Evolutionary conservation across 1,284 basidiomycete genomes (phyloP), one percentile per base, ranked within the genome.

Genomic region (Takashimella tepidaria): DNA sequence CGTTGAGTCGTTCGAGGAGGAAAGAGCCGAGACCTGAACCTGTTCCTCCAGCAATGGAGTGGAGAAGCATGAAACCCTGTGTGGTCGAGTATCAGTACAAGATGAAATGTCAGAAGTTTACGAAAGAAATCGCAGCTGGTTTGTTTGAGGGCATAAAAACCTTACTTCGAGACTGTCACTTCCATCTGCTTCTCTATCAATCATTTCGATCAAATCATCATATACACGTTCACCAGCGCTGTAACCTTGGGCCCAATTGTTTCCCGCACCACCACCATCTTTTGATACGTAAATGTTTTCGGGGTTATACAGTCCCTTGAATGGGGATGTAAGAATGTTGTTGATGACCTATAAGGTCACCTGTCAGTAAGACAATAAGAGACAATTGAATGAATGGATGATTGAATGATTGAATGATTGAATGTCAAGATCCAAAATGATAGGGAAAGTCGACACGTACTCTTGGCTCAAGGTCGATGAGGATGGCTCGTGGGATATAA

Each of bases 131-230:
- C 31, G 31, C 8, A 37, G 31, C 31, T 37, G 31, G 31, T 16
- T 37, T 8, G 31, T 37, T 8, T 37, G 10, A 16, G 8, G 16
- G 31, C 31, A 8, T 16, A 12, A 5, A 66, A n/a, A n/a, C n/a
- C 80, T 56, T 54, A 93, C 95, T 84, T 98, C 95, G 20, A 99
- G 79, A 16, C 89, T 93, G 77, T 99, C 96, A 71, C 92, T 95
- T 3, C 96, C 95, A 70, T 99, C 96, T 2, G 95, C 95, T 76
- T 98, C 96, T 31, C 96, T 82, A 73, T 98, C 96, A 54, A 98
- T 84, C 92, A 98, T 98, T 75, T 99, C 95, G 84, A 98, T 95
- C 49, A 98, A 84, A 64, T 98, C 95, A 66, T 98, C 95, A 67
- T 95, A 97, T 60, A 95, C 84, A 62, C 82, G 81, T 75, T 98